A percentile compares a stretch with the other conserved stretches of the same genome.
phyloP scores from a whole-genome alignment of 1,284 basidiomycete genomes.

The Retiboletus fuscus region DNA sequence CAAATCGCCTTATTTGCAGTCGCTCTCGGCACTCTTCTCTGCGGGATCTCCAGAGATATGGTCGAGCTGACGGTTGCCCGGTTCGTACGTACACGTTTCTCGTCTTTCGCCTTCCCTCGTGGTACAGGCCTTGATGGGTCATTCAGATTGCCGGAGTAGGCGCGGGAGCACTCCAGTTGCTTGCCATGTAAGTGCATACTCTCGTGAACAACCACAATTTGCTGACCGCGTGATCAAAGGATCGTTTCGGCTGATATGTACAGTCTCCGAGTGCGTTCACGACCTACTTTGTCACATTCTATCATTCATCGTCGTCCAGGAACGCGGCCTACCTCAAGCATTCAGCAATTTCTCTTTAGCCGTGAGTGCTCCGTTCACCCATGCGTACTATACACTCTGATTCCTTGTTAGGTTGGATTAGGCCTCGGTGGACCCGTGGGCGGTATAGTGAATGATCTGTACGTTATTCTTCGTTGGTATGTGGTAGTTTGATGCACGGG shows the following conservation, averaged over 20 bases:
- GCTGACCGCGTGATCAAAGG: constrained; percentile 17
- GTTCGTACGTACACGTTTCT: constrained; percentile 25
- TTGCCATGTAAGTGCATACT: constrained; percentile 35
- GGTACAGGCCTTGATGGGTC: background rate
- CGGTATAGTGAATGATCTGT: constrained; percentile 38
- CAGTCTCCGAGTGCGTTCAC: constrained; percentile 30
- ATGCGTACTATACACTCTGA: background rate
- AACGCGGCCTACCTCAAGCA: constrained; percentile 37
- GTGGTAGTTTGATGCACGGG: background rate
- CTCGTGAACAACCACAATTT: background rate
- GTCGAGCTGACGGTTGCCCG: constrained; percentile 26
- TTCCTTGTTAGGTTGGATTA: constrained; percentile 31
- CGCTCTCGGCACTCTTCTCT: constrained; percentile 31
- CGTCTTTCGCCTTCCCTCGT: background rate
- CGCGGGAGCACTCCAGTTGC: constrained; percentile 33
- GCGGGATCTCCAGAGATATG: constrained; percentile 28
- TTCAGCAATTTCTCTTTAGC: constrained; percentile 30
- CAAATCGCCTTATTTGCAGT: constrained; percentile 30
- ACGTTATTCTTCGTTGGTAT: background rate
- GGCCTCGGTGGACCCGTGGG: constrained; percentile 39
- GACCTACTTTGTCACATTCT: background rate
- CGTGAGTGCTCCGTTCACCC: constrained; percentile 17
- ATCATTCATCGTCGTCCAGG: constrained; percentile 18
- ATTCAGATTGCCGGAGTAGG: constrained; percentile 36
- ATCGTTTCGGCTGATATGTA: constrained; percentile 40